phyloP scores from a whole-genome alignment of 192 early-diverging fungal genomes.

The Coemansia sp. region DNA sequence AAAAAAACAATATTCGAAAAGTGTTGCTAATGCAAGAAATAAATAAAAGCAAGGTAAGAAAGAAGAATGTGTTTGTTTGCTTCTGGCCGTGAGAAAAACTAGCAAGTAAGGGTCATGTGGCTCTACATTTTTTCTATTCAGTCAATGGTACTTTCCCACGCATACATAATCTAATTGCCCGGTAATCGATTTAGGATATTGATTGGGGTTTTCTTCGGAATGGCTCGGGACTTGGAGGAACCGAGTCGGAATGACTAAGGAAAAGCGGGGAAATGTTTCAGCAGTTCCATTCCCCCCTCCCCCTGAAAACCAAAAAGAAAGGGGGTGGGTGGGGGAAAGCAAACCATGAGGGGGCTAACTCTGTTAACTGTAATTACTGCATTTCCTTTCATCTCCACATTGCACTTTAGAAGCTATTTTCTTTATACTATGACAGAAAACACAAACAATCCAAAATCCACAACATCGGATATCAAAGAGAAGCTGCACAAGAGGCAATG shows the following conservation, averaged over 20 bases:
- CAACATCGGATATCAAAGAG: not conserved
- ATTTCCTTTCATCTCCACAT: not conserved
- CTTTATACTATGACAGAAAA: not conserved
- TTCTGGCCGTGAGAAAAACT: not conserved
- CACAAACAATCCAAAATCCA: not conserved
- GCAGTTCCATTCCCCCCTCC: no score
- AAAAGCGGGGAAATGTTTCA: not conserved
- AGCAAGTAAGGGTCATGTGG: not conserved
- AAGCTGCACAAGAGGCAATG: not conserved
- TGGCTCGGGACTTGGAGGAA: not conserved
- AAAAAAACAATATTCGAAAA: not conserved
- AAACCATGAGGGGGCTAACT: not conserved
- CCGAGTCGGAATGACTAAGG: not conserved
- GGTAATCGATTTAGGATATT: not conserved
- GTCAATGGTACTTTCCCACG: not conserved
- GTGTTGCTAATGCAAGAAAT: not conserved
- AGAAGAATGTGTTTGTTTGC: not conserved
- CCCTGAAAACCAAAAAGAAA: not conserved
- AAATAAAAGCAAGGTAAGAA: not conserved
- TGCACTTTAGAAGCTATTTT: not conserved
- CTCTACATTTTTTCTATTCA: not conserved
- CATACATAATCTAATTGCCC: not conserved
- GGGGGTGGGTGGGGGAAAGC: not conserved
- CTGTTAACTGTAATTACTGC: not conserved
- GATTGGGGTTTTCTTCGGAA: not conserved